phyloP scores from a whole-genome alignment of 139 green algal species.

The Cymbomonas tetramitiformis region DNA sequence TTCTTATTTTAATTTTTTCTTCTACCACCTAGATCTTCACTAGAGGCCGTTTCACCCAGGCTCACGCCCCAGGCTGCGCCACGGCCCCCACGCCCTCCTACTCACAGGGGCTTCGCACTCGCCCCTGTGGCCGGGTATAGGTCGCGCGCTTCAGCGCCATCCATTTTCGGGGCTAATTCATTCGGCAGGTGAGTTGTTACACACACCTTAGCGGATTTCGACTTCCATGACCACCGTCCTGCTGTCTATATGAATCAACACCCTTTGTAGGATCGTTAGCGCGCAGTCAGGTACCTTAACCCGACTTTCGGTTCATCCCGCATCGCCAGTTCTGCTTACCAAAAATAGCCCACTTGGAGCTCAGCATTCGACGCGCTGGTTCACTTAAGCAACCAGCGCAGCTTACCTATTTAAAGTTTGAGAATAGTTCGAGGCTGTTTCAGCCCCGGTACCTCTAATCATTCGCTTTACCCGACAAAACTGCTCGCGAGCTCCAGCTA shows the following conservation, averaged over 20 bases:
- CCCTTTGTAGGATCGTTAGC: constrained; percentile 85
- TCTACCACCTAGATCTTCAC: constrained; percentile 87
- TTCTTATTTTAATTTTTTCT: constrained; percentile 89
- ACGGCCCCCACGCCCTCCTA: constrained; percentile 76
- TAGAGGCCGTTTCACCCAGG: constrained; percentile 63
- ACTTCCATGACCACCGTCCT: constrained; percentile 94
- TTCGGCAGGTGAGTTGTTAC: constrained; percentile 95
- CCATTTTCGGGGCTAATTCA: constrained; percentile 91
- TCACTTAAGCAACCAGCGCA: constrained; percentile 71
- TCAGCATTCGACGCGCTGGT: constrained; percentile 59
- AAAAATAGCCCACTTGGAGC: constrained; percentile 82
- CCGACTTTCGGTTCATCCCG: constrained; percentile 81
- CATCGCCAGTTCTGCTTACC: constrained; percentile 92
- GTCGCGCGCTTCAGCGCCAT: constrained; percentile 80
- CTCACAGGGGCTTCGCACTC: constrained; percentile 72
- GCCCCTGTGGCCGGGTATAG: constrained; percentile 69
- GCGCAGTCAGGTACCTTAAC: constrained; percentile 73
- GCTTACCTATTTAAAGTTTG: constrained; percentile 88
- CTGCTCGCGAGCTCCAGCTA: constrained; percentile 70
- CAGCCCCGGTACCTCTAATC: constrained; percentile 74
- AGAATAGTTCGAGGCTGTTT: constrained; percentile 78
- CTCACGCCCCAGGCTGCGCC: constrained; percentile 62
- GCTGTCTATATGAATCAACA: constrained; percentile 85
- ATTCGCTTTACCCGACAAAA: constrained; percentile 83
- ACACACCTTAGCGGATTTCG: constrained; percentile 93